phyloP scores from a whole-genome alignment of 768 basidiomycete species.

The Leccinum disarticulatum region DNA sequence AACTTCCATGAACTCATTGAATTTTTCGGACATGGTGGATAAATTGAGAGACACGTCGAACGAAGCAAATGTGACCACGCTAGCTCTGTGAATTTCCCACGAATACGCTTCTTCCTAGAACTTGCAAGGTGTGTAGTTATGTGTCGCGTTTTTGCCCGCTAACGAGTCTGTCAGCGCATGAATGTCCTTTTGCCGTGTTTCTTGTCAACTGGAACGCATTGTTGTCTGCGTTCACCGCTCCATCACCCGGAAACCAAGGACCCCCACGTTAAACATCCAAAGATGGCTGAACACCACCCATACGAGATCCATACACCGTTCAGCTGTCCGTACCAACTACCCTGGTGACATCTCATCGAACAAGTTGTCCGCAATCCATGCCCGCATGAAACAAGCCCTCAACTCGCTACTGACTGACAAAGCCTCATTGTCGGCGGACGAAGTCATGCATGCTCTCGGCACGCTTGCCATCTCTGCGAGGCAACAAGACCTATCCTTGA shows the following conservation, averaged over 20 bases:
- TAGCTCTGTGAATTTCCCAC: constrained; percentile 24
- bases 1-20: constrained; percentile 87
- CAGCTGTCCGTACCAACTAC: neutral
- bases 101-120: constrained; percentile 9
- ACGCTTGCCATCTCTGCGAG: constrained; percentile 52
- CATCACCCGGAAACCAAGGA: constrained; percentile 13
- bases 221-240: constrained; percentile 27
- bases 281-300: constrained; percentile 24
- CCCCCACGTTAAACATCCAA: constrained; percentile 15
- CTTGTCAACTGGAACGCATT: constrained; percentile 30
- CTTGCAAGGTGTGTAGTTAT: neutral
- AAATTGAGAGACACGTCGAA: constrained; percentile 15
- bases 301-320: constrained; percentile 5
- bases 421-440: constrained; percentile 14
- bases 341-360: constrained; percentile 13
- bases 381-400: constrained; percentile 25
- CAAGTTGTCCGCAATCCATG: constrained; percentile 24
- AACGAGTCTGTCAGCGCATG: constrained; percentile 42
- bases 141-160: constrained; percentile 20
- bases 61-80: constrained; percentile 31
- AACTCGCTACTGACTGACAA: constrained; percentile 17
- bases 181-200: constrained; percentile 55
- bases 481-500: constrained; percentile 51
- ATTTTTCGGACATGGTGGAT: constrained; percentile 79
- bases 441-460: constrained; percentile 42